A percentile compares a stretch with the other conserved stretches of the same genome.
Conservation (phyloP, 2,329 filamentous ascomycete species). For the Xylariales sp. region DNA sequence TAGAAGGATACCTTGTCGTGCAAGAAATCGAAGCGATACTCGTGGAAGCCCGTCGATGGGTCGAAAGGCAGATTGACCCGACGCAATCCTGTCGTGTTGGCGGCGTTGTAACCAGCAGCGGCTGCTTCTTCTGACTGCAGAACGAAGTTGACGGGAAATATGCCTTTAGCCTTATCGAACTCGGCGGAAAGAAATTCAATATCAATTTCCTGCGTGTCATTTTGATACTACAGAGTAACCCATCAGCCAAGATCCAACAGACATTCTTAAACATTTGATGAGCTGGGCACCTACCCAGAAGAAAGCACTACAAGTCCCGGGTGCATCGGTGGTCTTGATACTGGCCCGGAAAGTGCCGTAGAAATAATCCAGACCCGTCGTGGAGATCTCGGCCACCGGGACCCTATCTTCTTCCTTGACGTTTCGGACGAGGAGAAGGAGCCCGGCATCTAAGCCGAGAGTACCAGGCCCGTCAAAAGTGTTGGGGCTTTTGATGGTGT, state of each 20-base stretch:
- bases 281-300: conserved; percentile 72
- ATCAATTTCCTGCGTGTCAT: conserved; percentile 84
- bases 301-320: conserved; percentile 81
- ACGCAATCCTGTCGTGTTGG: conserved; percentile 68
- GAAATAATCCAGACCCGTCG: conserved; percentile 69
- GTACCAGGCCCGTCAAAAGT: conserved; percentile 58
- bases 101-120: conserved; percentile 70
- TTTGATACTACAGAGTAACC: conserved; percentile 70
- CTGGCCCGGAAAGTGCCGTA: conserved; percentile 77
- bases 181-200: conserved; percentile 80
- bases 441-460: conserved; percentile 60
- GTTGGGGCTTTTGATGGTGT: conserved; percentile 57
- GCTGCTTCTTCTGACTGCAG: conserved; percentile 74
- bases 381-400: conserved; percentile 72
- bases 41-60: conserved; percentile 74
- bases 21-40: conserved; percentile 83
- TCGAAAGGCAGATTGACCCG: conserved; percentile 72
- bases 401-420: conserved; percentile 63
- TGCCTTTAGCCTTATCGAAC: conserved; percentile 62
- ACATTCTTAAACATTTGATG: neutral
- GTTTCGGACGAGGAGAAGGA: conserved; percentile 67
- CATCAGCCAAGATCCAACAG: conserved; percentile 14
- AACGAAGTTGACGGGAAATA: conserved; percentile 77
- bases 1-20: conserved; percentile 73
- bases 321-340: conserved; percentile 70